phyloP scores from a whole-genome alignment of 2,329 filamentous ascomycete species.

The Penicillium hesseltinei region DNA sequence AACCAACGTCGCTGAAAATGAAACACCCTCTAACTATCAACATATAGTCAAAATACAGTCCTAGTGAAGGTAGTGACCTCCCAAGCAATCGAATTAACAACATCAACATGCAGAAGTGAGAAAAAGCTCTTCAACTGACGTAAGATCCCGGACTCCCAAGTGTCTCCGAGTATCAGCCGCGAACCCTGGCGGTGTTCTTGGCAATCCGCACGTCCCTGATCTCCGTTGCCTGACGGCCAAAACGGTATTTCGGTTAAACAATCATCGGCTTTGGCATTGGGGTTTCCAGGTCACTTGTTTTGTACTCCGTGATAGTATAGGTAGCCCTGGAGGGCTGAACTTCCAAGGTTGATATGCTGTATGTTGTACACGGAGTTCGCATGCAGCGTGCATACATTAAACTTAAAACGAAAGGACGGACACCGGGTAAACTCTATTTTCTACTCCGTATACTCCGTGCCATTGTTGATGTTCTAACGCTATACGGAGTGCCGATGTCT shows the following conservation, averaged over 20 bases:
- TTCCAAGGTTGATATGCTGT: not conserved
- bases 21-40: not conserved
- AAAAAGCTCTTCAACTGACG: not conserved
- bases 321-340: not conserved
- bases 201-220: slow-evolving; percentile 16
- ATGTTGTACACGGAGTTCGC: not conserved
- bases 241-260: slow-evolving; percentile 4
- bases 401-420: not conserved
- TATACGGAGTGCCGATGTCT: not conserved
- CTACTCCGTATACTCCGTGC: not conserved
- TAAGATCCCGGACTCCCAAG: not conserved
- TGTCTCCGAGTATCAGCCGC: slow-evolving; percentile 16
- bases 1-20: not conserved
- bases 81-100: not conserved
- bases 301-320: not conserved
- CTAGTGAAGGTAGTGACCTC: no score
- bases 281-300: not conserved
- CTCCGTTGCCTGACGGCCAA: slow-evolving; percentile 3
- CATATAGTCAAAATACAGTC: not conserved
- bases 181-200: slow-evolving; percentile 22
- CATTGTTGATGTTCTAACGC: not conserved
- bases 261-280: not conserved
- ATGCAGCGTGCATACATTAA: not conserved
- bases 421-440: not conserved
- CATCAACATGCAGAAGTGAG: not conserved